These are phyloP conservation scores for Epichloe festucae DNA, from an alignment of 2,329 filamentous ascomycete genomes.

Conservation along the genomic window DNA sequence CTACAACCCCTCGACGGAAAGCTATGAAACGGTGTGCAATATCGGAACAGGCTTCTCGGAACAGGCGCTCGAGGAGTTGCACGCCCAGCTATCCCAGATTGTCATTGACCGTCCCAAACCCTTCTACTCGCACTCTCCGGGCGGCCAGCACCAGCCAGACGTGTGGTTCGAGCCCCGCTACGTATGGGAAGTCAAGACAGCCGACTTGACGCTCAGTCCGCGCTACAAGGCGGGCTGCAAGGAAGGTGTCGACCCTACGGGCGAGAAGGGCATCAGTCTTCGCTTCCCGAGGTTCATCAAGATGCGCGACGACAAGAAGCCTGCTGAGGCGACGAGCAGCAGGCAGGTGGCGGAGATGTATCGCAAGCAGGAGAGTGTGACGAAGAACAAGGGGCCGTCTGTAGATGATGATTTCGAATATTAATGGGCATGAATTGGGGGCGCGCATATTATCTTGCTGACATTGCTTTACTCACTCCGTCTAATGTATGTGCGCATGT, in stretches of 20 bases:
- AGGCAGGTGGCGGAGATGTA: conserved; percentile 95
- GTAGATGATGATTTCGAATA: conserved; percentile 99
- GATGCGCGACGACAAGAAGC: conserved; percentile 87
- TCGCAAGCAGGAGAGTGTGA: conserved; percentile 79
- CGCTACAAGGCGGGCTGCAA: conserved; percentile 83
- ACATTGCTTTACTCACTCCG: background rate
- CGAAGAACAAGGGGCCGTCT: conserved; percentile 70
- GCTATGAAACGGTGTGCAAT: conserved; percentile 93
- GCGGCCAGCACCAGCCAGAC: conserved; percentile 87
- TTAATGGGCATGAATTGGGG: conserved; percentile 24
- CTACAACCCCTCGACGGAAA: conserved; percentile 69
- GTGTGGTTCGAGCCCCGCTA: conserved; percentile 94
- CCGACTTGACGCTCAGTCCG: conserved; percentile 84
- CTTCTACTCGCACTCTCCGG: conserved; percentile 77
- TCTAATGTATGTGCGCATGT: background rate
- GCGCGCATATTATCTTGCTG: background rate
- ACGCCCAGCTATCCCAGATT: conserved; percentile 60
- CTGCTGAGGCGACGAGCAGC: conserved; percentile 74
- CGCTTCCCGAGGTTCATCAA: conserved; percentile 91
- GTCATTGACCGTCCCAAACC: conserved; percentile 87
- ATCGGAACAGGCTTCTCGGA: conserved; percentile 97
- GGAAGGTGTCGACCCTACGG: conserved; percentile 60
- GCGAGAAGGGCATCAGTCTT: conserved; percentile 71
- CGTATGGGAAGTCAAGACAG: conserved; percentile 97
- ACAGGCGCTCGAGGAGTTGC: conserved; percentile 77